phyloP scores from a whole-genome alignment of 1,139 yeast genomes.

The Zhuliangozyma blackwelliae region DNA sequence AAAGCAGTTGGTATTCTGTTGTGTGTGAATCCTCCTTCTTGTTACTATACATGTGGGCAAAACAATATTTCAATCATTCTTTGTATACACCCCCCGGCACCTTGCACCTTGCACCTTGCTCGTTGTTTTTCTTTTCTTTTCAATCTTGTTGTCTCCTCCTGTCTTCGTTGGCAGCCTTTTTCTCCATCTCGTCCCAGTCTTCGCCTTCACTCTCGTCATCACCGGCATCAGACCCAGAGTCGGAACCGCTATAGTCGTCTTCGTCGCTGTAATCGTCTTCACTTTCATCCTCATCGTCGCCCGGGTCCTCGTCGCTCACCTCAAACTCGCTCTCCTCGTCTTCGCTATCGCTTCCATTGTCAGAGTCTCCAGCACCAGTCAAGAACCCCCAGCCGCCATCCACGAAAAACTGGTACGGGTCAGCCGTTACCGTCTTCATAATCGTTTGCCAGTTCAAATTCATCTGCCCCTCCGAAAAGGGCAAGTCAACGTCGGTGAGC shows the following conservation, averaged over 20 bases:
- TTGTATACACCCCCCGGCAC: neutral
- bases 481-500: slow-evolving; percentile 94
- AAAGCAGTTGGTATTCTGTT: too few species aligned
- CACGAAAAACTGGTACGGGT: slow-evolving; percentile 89
- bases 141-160: slow-evolving; percentile 22
- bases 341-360: slow-evolving; percentile 57
- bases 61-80: neutral
- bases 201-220: slow-evolving; percentile 52
- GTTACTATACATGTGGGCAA: neutral
- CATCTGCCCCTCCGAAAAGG: slow-evolving; percentile 91
- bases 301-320: slow-evolving; percentile 63
- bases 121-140: neutral
- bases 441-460: slow-evolving; percentile 94
- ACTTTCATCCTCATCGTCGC: slow-evolving; percentile 51
- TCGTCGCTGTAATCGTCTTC: slow-evolving; percentile 45
- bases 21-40: neutral
- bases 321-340: slow-evolving; percentile 59
- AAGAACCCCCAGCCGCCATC: slow-evolving; percentile 97
- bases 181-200: slow-evolving; percentile 73
- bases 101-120: neutral
- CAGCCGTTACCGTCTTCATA: slow-evolving; percentile 89
- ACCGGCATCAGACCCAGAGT: slow-evolving; percentile 30
- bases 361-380: slow-evolving; percentile 65
- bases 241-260: slow-evolving; percentile 40
- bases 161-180: slow-evolving; percentile 57